Evolutionary conservation across 164 flowering plant genomes (phyloP), one percentile per base, ranked within the genome.

Genomic region (Taxillus chinensis): DNA sequence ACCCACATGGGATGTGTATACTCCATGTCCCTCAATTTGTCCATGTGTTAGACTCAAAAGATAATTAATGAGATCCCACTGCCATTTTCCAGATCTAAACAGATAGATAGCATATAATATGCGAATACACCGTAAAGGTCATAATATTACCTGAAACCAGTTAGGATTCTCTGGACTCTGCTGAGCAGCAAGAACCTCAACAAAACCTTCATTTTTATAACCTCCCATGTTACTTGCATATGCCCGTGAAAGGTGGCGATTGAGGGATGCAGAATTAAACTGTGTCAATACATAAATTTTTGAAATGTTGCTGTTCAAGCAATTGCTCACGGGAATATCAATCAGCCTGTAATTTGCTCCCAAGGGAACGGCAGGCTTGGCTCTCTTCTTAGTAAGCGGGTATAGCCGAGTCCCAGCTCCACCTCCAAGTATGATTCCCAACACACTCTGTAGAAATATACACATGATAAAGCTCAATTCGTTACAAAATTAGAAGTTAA

Each of bases 131-230:
- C 0, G 27, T 27, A 27, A 27, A 15, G 15, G 27, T 51, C 0
- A 3, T 4, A 54, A 37, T 9, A 40, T 64, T 68, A 90, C 96
- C 90, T 91, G 97, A 64, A 91, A 91, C 96, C 96, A 91, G 61
- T 89, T 83, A 1, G 93, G 98, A 48, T 91, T 89, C 72, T 89
- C 96, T 37, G 98, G 98, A 64, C 96, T 89, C 74, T 91, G 97
- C 69, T 91, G 92, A 41, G 97, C 97, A 41, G 97, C 97, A 70
- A 91, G 90, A 66, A 91, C 96, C 71, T 92, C 98, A 38, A 92
- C 96, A 67, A 86, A 91, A 1, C 98, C 98, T 71, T 92, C 95
- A 63, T 87, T 86, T 72, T 85, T 82, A 74, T 86, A 88, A 15
- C 90, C 96, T 17, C 87, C 89, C 86, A 85, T 80, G 76, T 79